Base-by-base conservation (phyloP, 257 asterid species). In the Lycium ferocissimum region DNA sequence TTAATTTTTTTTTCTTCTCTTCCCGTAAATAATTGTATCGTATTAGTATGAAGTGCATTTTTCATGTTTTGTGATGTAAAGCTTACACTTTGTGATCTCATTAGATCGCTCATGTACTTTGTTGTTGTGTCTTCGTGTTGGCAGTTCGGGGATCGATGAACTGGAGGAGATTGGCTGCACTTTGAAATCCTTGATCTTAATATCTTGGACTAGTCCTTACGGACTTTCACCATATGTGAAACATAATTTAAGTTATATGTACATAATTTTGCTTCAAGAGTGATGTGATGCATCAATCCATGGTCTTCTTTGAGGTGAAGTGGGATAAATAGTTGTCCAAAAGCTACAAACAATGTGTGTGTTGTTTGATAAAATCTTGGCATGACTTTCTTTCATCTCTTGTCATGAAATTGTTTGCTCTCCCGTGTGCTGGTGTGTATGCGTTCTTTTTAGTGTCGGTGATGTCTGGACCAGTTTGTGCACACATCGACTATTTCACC, bases 111-210 rank as follows among this genome's bases (percentile, higher is more conserved):
- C 80, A 45, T 35, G 8, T 73, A 45, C 20, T 15, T 10, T 2
- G 9, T 72, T 43, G 56, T 72, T n/a, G 38, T 72, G 11, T 13
- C 10, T 75, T 75, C 4, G 2, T 90, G 35, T 35, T 73, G 58
- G 88, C 89, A 94, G 96, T 88, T 94, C 98, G 57, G 91, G 87
- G 58, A 79, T 92, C 43, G 92, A 90, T 83, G 98, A 95, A 61
- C 92, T 95, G 84, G 98, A 93, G 88, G 92, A 90, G 98, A 79
- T 56, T 95, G 91, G 98, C 97, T 11, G 96, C 97, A 66, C 97
- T 95, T 70, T 90, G 98, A 87, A 95, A 92, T 85, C 96, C 95
- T 69, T 95, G 56, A 67, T 57, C 2, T 51, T 43, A 67, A 7
- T 67, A 43, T 45, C 38, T 49, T 35, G 81, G 81, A 22, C 81